Evolutionary conservation across 164 flowering plant species (phyloP), one percentile per base, ranked within the genome.

Genomic region (Vitis rupestris): DNA sequence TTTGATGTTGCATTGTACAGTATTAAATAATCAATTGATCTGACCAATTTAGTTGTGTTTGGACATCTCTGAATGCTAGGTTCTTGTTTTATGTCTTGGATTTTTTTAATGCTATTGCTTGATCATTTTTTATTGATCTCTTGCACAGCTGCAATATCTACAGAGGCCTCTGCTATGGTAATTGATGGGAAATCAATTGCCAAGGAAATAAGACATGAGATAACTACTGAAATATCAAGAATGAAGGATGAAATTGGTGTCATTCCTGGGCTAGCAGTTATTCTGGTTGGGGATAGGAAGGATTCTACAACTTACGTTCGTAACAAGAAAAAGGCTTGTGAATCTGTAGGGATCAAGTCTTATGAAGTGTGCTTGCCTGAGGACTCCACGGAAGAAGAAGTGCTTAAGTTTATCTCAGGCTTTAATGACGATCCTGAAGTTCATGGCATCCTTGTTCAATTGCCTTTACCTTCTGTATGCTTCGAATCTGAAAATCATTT

Each of bases 401-500:
- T 96, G 37, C 84, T 96, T 49, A 76, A 85, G 63, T 69, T 50
- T 68, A 83, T 93, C 17, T 70, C 84, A 6, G 74, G 61, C 50
- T 96, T 91, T 77, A 96, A 93, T 74, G 83, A 76, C 47, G 91
- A 93, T 81, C 86, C 93, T 55, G 61, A 86, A 3, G 88, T 93
- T 70, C 97, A 93, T 78, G 99, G 98, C 50, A 93, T 96, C 71
- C 95, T 93, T 74, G 93, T 96, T 77, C 99, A 96, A 81, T 75
- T 96, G 37, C 99, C 99, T 61, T 81, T 96, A 10, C 98, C 99
- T 71, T 79, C 83, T 60, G 99, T 95, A 85, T 70, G 90, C 52
- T 65, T 72, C 80, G 65, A 13, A 55, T 51, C 14, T 48, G 37
- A 4, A 44, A 9, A 54, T 27, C 67, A 47, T 51, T 29, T 55